Evolutionary conservation across 345 rosid genomes (phyloP).

Genomic region (Nasturtium officinale): DNA sequence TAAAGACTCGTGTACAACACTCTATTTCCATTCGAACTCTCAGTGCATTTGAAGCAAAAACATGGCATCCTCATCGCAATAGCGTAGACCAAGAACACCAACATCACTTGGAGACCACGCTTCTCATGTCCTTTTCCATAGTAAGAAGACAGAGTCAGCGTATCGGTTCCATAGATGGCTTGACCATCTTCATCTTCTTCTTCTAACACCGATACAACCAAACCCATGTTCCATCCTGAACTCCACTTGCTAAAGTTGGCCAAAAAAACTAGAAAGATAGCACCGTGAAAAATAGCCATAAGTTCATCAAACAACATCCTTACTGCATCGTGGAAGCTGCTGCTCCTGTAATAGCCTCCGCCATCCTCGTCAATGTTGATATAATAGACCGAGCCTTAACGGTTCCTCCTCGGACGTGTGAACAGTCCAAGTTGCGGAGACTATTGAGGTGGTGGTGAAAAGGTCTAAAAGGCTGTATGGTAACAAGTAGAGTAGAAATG

Average conservation of each 20-base stretch:
- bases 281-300: conserved; percentile 32
- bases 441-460: conserved; percentile 40
- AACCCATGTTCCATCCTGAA: conserved; percentile 51
- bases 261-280: conserved; percentile 34
- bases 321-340: neutral
- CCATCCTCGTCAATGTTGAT: neutral
- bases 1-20: conserved; percentile 28
- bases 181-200: conserved; percentile 31
- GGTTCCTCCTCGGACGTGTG: conserved; percentile 33
- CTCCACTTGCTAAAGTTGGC: conserved; percentile 50
- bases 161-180: conserved; percentile 38
- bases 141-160: conserved; percentile 41
- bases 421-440: conserved; percentile 37
- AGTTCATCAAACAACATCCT: neutral
- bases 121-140: conserved; percentile 38
- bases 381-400: neutral
- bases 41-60: conserved; percentile 35
- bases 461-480: conserved; percentile 44
- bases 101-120: conserved; percentile 42
- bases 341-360: neutral
- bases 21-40: conserved; percentile 11
- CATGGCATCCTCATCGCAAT: conserved; percentile 42
- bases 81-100: conserved; percentile 40
- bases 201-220: conserved; percentile 49
- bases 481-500: conserved; percentile 3